phyloP scores from a whole-genome alignment of 108 stramenopile genomes.

The Stephanodiscus triporus region DNA sequence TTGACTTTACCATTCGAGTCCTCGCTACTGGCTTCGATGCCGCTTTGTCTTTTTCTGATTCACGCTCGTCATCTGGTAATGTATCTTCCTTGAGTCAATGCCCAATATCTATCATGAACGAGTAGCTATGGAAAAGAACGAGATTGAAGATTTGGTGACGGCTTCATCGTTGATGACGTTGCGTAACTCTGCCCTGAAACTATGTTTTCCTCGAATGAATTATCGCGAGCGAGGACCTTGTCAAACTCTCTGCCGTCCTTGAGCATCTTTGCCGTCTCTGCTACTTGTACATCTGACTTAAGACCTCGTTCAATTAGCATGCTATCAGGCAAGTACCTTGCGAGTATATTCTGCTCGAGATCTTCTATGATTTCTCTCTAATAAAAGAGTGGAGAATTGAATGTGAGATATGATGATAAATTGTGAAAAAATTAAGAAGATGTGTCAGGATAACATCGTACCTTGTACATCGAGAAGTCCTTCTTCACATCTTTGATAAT shows the following conservation, averaged over 20 bases:
- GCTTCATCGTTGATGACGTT: conserved; percentile 12
- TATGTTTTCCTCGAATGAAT: neutral
- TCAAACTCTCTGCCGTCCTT: conserved; percentile 64
- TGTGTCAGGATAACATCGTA: neutral
- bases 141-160: conserved; percentile 22
- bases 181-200: conserved; percentile 7
- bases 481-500: conserved; percentile 77
- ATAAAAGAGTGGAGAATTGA: neutral
- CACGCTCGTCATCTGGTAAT: neutral
- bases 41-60: neutral
- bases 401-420: neutral
- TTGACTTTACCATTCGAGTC: neutral
- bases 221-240: conserved; percentile 63
- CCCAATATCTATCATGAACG: neutral
- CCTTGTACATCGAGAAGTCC: conserved; percentile 83
- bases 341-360: conserved; percentile 72
- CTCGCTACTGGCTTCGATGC: neutral
- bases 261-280: conserved; percentile 69
- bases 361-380: conserved; percentile 83
- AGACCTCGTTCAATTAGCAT: conserved; percentile 80
- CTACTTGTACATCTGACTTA: conserved; percentile 68
- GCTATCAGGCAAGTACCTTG: conserved; percentile 84
- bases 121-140: neutral
- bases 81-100: neutral
- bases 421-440: neutral